Base-by-base conservation (phyloP, 495 filamentous ascomycete genomes). In the Penicillium cataractarum region DNA sequence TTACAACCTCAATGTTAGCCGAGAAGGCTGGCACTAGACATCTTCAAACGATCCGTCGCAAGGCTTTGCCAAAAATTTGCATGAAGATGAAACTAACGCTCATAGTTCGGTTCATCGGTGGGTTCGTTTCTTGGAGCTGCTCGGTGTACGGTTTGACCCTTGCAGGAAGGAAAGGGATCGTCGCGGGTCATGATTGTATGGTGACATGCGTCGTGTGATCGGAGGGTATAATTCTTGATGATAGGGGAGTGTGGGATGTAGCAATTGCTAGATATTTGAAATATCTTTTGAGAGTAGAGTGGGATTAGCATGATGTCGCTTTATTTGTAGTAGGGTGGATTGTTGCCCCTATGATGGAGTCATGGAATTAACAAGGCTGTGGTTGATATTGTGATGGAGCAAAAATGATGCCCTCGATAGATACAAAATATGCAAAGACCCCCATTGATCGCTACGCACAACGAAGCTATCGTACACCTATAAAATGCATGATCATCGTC, bases 111-210 rank as follows among this genome's bases (percentile, higher is more conserved):
- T 8, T 22, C 8, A 46, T 46, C 21, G 42, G 42, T 24, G n/a
- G 27, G 4, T 21, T 26, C 12, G 2, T 15, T 3, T 33, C 7
- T 4, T 10, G 3, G 9, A 24, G 26, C 5, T 1, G 55, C 44
- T 48, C 55, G 39, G 24, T 26, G 37, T 21, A 33, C 42, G 22
- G 12, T 21, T 22, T 22, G 37, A 39, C 57, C 65, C 65, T 67
- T 67, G 57, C 65, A 61, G 63, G 1, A 12, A 21, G 26, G 15
- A 24, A 59, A 35, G 46, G 19, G 24, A 53, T 65, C 49, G 46
- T 56, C 49, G 24, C 48, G 19, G 54, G 44, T 55, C 53, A 65
- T 67, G 54, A 67, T 65, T 49, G 61, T 54, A 60, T 53, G 50
- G 35, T 57, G 63, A 35, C 22, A 50, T 29, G 1, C 5, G 24